Evolutionary conservation across 345 rosid genomes (phyloP).

Genomic region (Arabidopsis suecica): DNA sequence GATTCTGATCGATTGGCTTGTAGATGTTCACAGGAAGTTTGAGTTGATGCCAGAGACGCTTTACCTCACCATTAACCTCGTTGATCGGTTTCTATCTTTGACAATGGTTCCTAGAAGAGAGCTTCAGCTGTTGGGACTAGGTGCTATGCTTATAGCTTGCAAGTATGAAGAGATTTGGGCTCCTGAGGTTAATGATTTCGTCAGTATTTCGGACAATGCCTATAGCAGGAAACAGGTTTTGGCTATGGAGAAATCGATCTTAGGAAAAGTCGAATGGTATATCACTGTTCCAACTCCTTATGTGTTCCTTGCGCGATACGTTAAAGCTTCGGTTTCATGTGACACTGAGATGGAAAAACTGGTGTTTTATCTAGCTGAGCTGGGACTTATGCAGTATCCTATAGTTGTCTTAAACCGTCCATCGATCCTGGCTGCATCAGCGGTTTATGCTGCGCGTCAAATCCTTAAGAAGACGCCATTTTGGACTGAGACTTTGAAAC

Average conservation of each 20-base stretch:
- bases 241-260: constrained; percentile 73
- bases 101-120: constrained; percentile 62
- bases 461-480: constrained; percentile 5
- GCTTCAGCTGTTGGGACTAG: constrained; percentile 83
- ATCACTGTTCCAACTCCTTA: constrained; percentile 78
- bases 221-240: constrained; percentile 69
- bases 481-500: constrained; percentile 38
- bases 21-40: constrained; percentile 32
- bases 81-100: constrained; percentile 38
- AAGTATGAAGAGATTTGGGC: constrained; percentile 97
- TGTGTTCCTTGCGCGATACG: constrained; percentile 75
- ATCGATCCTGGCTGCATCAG: constrained; percentile 39
- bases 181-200: constrained; percentile 82
- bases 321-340: constrained; percentile 66
- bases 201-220: constrained; percentile 69
- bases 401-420: neutral
- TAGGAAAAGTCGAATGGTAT: constrained; percentile 72
- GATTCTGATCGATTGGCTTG: constrained; percentile 30
- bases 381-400: constrained; percentile 25
- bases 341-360: constrained; percentile 68
- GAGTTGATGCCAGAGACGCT: constrained; percentile 41
- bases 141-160: constrained; percentile 85
- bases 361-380: constrained; percentile 62
- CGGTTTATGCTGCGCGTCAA: constrained; percentile 26
- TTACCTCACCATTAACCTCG: constrained; percentile 35